Conservation (phyloP, 2,329 filamentous ascomycete species). For the Zalaria obscura region DNA sequence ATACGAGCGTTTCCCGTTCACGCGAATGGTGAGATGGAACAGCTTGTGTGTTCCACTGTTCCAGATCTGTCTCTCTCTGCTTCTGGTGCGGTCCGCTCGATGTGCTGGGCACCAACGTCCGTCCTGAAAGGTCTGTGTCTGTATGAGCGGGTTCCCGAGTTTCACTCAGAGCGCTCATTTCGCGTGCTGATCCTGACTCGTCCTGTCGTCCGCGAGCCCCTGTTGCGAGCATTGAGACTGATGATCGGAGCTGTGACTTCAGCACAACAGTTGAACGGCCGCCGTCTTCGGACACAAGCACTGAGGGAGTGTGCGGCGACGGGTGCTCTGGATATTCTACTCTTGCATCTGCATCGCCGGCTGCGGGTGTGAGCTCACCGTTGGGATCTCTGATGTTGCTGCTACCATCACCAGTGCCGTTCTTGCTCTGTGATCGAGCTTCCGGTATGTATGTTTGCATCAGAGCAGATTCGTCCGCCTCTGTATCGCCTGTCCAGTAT, state of each 20-base stretch:
- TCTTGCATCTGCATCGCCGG: neutral
- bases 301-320: too few relatives aligned
- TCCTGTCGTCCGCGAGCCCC: neutral
- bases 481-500: neutral
- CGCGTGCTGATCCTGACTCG: neutral
- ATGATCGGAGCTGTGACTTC: neutral
- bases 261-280: neutral
- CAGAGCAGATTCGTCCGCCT: neutral
- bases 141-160: neutral
- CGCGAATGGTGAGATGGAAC: neutral
- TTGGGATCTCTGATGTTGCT: neutral
- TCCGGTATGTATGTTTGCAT: neutral
- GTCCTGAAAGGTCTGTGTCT: neutral
- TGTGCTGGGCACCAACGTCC: neutral
- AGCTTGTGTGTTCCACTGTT: neutral
- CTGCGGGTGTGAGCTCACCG: neutral
- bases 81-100: neutral
- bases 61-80: neutral
- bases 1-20: constrained; percentile 37
- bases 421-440: constrained; percentile 4
- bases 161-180: neutral
- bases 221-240: neutral
- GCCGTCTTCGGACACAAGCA: neutral
- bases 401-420: neutral
- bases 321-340: neutral